Conservation (phyloP, 2,329 filamentous ascomycete genomes). For the Periconia sp. region DNA sequence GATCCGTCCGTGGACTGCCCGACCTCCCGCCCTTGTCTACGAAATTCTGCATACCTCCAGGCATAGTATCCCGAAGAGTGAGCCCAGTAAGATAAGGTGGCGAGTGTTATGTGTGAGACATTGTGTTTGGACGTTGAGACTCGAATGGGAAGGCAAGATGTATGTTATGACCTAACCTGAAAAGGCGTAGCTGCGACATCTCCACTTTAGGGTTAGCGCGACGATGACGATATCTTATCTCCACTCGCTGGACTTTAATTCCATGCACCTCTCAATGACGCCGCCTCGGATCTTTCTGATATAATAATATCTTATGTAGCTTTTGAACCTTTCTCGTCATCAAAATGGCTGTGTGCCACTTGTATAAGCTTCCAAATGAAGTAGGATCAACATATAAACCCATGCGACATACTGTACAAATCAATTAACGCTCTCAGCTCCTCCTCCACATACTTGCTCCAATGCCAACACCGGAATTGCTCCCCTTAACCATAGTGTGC, state of each 20-base stretch:
- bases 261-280: conserved; percentile 19
- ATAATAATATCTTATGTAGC: too few species aligned
- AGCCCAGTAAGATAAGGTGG: conserved; percentile 4
- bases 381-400: conserved; percentile 17
- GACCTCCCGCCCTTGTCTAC: conserved; percentile 19
- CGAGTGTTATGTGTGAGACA: conserved; percentile 13
- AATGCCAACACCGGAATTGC: conserved; percentile 49
- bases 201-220: conserved; percentile 22
- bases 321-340: too few species aligned
- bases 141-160: conserved; percentile 34
- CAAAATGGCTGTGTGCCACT: conserved; percentile 34
- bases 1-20: conserved; percentile 23
- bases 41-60: conserved; percentile 24
- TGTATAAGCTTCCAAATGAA: conserved; percentile 48
- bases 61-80: neutral
- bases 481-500: conserved; percentile 65
- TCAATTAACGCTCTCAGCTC: conserved; percentile 38
- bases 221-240: conserved; percentile 43
- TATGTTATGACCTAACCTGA: conserved; percentile 24
- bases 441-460: conserved; percentile 52
- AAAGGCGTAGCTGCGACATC: conserved; percentile 14
- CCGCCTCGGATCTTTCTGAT: conserved; percentile 1
- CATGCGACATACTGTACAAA: too few species aligned
- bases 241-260: conserved; percentile 21
- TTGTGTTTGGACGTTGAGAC: conserved; percentile 21